Evolutionary conservation across 2,329 filamentous ascomycete genomes (phyloP), one percentile per base, ranked within the genome.

Genomic region (Aspergillus felis): DNA sequence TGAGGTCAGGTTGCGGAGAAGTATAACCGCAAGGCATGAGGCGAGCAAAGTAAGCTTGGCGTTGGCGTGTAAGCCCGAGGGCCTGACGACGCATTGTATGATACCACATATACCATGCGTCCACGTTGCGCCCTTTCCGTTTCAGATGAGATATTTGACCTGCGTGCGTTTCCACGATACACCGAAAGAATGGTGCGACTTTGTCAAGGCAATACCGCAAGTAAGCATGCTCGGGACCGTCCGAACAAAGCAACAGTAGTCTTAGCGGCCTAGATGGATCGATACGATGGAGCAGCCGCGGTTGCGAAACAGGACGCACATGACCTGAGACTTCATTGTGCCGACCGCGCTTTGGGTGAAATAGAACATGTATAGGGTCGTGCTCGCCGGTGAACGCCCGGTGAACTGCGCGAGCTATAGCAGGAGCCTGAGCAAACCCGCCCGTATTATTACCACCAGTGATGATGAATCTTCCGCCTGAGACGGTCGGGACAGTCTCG

Each of bases 371-470:
- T 9, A 54, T 48, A 20, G 52, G 42, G 10, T 54, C 52, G 25
- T 27, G 25, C 42, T 54, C 52, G 8, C 52, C 52, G 14, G 22
- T 29, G 5, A 54, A 12, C 22, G 52, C 20, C 24, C 52, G 42
- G 10, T 27, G 48, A 5, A 54, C 52, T 2, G 52, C 52, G 20
- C 52, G 38, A 20, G 52, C 52, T 27, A 54, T 49, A 28, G 52
- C 52, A 7, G 52, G 52, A 12, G 44, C 52, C 28, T 54, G 52
- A n/a, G 52, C 52, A 41, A 54, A 54, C n/a, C 52, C 52, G 9
- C 52, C 52, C 7, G 52, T 54, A 42, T 54, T 54, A 42, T 54
- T 54, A 24, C 52, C 52, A 25, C 52, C 52, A 8, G 52, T 54
- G 38, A 54, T 54, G 20, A 54, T 47, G 5, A 54, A 27, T 28